Base-by-base conservation (phyloP, 352 stramenopile species). In the Pythium rhizo-oryzae region DNA sequence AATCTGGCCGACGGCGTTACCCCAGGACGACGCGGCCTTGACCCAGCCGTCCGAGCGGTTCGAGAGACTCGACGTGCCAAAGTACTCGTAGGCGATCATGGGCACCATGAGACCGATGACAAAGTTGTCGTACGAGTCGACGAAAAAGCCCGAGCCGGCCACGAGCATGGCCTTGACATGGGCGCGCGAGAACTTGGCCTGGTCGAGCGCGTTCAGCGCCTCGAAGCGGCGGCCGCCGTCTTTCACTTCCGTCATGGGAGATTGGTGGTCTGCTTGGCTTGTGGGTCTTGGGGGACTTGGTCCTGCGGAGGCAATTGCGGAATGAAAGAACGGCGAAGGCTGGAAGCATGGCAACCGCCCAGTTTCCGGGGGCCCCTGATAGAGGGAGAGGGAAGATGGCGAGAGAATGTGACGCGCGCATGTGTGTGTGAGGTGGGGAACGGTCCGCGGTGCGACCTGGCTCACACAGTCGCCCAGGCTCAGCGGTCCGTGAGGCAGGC, bases 61-160 rank as follows among this genome's bases (percentile, higher is more conserved):
- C 13, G 62, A 52, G 25, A 85, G 57, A 46, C 70, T 76, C 28
- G 71, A 75, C 54, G 74, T 79, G 66, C 55, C 63, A 50, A 79
- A 85, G 71, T 85, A 82, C 58, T 82, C 78, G 62, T 80, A 85
- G 25, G 78, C 73, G 68, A 82, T 82, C 78, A 63, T 63, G 33
- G 57, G 57, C 57, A 63, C 57, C 43, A 63, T 63, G 57, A 63
- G 57, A 2, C 57, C 75, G 65, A 85, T 85, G 44, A 82, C 75
- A 52, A 85, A 85, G 69, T 85, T 85, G 64, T 85, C 78, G 67
- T 82, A 85, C 63, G 75, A 85, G 67, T 85, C 78, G 59, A 85
- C 72, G 35, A 85, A 81, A 70, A 85, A 85, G 19, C 77, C 77
- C 39, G 77, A 85, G 47, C 75, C 75, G 41, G 73, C 78, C 21